Base-by-base conservation (phyloP, 352 stramenopile species). In the Phytopythium litorale region DNA sequence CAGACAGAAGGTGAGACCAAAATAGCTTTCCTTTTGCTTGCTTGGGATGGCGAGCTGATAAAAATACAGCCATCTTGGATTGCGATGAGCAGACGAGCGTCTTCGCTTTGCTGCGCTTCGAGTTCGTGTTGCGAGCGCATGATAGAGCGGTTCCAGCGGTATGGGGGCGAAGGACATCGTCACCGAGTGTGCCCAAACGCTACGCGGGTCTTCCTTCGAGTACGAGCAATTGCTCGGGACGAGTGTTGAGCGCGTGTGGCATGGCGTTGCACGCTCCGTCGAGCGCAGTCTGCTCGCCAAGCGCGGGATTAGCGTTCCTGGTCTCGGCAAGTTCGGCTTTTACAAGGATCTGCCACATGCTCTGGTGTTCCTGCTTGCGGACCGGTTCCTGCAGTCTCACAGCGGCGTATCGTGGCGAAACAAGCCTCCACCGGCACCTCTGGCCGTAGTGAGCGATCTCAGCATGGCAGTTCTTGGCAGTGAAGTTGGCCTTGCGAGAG, bases 271-370 rank as follows among this genome's bases (percentile, higher is more conserved):
- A 32, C 62, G 63, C 42, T 38, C 54, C 18, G 5, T 59, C 21
- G 70, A 80, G 49, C 66, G 68, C 9, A 76, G 84, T 35, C 63
- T 89, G 21, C 60, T 71, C 7, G 49, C 37, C 13, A 60, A 65
- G 18, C 60, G 54, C 11, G 80, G 78, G 11, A 63, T 86, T 0
- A 71, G 68, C 11, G 30, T 92, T 4, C 68, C 75, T 7, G 57
- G 64, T 2, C 66, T 92, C 3, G 80, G 78, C 9, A 89, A 84
- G 42, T 87, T 90, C 32, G 67, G 75, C 0, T 86, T 92, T 55
- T 63, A 88, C 9, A 80, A 79, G 18, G 62, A 77, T 25, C 57
- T 73, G 38, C 59, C 71, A 16, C 62, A 66, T 8, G 23, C 62
- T 19, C 56, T 37, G 12, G 70, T 88, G 6, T 89, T 87, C 52